Evolutionary conservation across 2,329 filamentous ascomycete species (phyloP).

Genomic region (Beauveria brongniartii): DNA sequence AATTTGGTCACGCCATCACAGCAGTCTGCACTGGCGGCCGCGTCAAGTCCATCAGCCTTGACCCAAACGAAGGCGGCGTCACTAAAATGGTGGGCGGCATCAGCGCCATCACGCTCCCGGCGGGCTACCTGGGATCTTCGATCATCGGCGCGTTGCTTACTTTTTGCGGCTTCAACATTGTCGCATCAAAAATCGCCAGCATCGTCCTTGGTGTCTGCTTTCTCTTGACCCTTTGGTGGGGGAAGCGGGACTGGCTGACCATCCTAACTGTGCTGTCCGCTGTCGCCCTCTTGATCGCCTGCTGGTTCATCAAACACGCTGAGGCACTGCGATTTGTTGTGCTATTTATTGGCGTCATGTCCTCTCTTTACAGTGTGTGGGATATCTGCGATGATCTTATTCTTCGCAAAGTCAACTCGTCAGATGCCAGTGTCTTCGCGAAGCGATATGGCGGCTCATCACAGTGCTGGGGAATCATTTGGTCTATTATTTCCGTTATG

Average conservation of each 20-base stretch:
- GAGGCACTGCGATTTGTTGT: constrained; percentile 67
- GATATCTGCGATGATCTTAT: constrained; percentile 81
- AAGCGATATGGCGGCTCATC: constrained; percentile 71
- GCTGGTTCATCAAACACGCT: constrained; percentile 74
- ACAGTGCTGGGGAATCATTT: constrained; percentile 73
- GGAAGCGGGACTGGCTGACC: constrained; percentile 68
- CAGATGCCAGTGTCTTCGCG: constrained; percentile 72
- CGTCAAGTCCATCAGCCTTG: constrained; percentile 66
- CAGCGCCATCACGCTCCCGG: constrained; percentile 62
- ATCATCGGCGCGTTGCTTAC: constrained; percentile 70
- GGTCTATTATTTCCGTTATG: constrained; percentile 62
- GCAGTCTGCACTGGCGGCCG: constrained; percentile 64
- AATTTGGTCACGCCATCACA: constrained; percentile 68
- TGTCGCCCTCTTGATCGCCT: constrained; percentile 61
- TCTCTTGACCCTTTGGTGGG: constrained; percentile 75
- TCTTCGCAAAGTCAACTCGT: constrained; percentile 69
- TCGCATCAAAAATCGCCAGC: constrained; percentile 71
- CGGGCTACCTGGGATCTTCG: constrained; percentile 69
- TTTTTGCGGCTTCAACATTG: constrained; percentile 75
- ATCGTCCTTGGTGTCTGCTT: constrained; percentile 67
- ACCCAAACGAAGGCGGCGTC: constrained; percentile 71
- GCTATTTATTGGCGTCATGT: constrained; percentile 78
- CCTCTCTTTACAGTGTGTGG: constrained; percentile 72
- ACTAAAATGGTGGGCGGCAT: constrained; percentile 70
- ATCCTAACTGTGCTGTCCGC: constrained; percentile 62